Base-by-base conservation (phyloP, 106 monocot species). In the Dioscorea zingiberensis region DNA sequence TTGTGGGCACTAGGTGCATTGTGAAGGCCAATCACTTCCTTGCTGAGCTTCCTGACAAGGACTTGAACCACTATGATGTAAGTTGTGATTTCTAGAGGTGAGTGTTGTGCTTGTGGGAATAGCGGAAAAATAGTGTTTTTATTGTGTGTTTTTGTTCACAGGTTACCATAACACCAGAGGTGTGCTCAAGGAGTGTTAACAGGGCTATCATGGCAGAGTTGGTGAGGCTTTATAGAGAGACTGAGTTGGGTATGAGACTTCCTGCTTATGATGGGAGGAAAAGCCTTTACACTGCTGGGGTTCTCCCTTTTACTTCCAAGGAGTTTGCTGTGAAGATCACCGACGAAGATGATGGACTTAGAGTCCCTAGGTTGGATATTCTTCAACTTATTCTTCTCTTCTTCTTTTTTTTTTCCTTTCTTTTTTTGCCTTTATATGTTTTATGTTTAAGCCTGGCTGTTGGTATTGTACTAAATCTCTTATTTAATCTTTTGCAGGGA, bases 11-110 rank as follows among this genome's bases (percentile, higher is more conserved):
- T 32, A 84, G 65, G 68, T 95, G 94, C 69, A 74, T 95, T 25
- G 94, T 95, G 23, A 95, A 95, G 71, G 94, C 94, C 14, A 95
- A 95, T 51, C 94, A 95, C 65, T 95, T 95, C 68, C 91, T 91
- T 27, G 83, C 82, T 0, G 71, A 91, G 64, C 70, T 95, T 54
- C 78, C 87, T 19, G 85, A 85, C 62, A 91, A 95, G 76, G 91
- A 91, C 63, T 76, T 95, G 67, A 80, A 67, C 49, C 95, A 95
- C 7, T 95, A 95, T 25, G 95, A 95, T 66, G 95, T 95, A 65
- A 76, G 94, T 72, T 16, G 21, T 30, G 22, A 10, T 38, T 38
- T 6, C 9, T 38, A 38, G 38, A 38, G 38, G 4, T 38, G 38
- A 38, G 10, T 38, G 1, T 38, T 38, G 6, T 38, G 38, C 10